These are phyloP conservation scores for Ophiostoma himal-ulmi DNA, from an alignment of 2,329 filamentous ascomycete species.

Conservation along the genomic window DNA sequence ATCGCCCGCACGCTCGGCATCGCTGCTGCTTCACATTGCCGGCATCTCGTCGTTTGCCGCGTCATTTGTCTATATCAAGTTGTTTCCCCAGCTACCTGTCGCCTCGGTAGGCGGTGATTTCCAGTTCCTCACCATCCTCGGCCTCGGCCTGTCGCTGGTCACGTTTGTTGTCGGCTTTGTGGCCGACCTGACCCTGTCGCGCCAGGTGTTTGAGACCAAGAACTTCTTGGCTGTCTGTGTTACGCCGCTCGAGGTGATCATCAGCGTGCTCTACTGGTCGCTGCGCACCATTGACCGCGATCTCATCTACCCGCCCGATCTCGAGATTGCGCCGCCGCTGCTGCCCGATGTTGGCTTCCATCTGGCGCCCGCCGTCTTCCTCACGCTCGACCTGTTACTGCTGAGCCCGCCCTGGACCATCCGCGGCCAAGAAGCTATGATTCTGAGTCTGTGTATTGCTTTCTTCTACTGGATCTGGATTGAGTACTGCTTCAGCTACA, in stretches of 20 bases:
- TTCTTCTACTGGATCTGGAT: conserved; percentile 73
- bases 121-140: conserved; percentile 70
- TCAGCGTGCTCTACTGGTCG: conserved; percentile 68
- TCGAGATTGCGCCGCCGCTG: conserved; percentile 37
- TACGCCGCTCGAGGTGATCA: conserved; percentile 64
- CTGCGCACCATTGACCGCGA: conserved; percentile 52
- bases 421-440: conserved; percentile 52
- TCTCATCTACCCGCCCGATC: conserved; percentile 49
- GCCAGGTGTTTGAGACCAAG: conserved; percentile 57
- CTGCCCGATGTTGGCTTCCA: conserved; percentile 58
- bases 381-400: conserved; percentile 60
- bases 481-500: conserved; percentile 62
- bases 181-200: conserved; percentile 57
- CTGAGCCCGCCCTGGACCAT: conserved; percentile 69
- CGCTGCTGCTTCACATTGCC: conserved; percentile 54
- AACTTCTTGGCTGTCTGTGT: conserved; percentile 61
- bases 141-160: conserved; percentile 53
- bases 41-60: conserved; percentile 49
- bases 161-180: conserved; percentile 58
- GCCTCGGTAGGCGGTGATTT: conserved; percentile 61
- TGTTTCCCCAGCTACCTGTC: conserved; percentile 48
- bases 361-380: conserved; percentile 57
- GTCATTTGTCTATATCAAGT: conserved; percentile 47
- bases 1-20: conserved; percentile 59
- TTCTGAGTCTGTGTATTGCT: conserved; percentile 53